Evolutionary conservation across 176 grass and related monocot species (phyloP).

Genomic region (Ensete ventricosum): DNA sequence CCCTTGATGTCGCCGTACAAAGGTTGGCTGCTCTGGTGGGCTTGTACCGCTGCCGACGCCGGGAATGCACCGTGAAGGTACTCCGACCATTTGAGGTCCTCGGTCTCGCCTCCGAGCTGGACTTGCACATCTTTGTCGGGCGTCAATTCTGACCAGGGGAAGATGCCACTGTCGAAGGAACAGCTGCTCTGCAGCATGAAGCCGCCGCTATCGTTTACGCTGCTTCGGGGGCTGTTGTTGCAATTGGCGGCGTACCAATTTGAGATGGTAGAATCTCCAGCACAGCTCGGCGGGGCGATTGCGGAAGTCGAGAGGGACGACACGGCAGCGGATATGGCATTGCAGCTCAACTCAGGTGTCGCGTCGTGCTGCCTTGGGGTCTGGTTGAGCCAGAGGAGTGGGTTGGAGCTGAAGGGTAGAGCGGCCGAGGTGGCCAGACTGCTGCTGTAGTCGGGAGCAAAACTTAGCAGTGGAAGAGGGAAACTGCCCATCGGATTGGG

Average conservation of each 20-base stretch:
- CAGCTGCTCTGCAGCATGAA: slow-evolving; percentile 51
- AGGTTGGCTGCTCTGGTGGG: slow-evolving; percentile 40
- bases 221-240: slow-evolving; percentile 36
- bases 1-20: slow-evolving; percentile 48
- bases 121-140: slow-evolving; percentile 37
- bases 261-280: slow-evolving; percentile 23
- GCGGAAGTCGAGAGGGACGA: slow-evolving; percentile 36
- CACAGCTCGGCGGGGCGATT: slow-evolving; percentile 9
- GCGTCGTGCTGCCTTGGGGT: neutral
- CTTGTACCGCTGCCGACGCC: slow-evolving; percentile 32
- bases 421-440: slow-evolving; percentile 16
- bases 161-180: slow-evolving; percentile 42
- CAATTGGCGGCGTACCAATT: slow-evolving; percentile 51
- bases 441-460: slow-evolving; percentile 28
- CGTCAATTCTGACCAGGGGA: slow-evolving; percentile 46
- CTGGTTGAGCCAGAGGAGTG: slow-evolving; percentile 49
- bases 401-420: neutral
- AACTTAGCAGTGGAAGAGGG: slow-evolving; percentile 47
- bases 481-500: slow-evolving; percentile 23
- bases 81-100: slow-evolving; percentile 77
- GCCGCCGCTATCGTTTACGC: slow-evolving; percentile 35
- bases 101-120: slow-evolving; percentile 26
- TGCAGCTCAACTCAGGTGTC: slow-evolving; percentile 26
- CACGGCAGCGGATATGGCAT: slow-evolving; percentile 30
- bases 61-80: slow-evolving; percentile 52